Percentiles rank a stretch among this genome's conserved stretches.
Evolutionary conservation across 2,329 filamentous ascomycete genomes (phyloP).

Genomic region (Karstenula rhodostoma): DNA sequence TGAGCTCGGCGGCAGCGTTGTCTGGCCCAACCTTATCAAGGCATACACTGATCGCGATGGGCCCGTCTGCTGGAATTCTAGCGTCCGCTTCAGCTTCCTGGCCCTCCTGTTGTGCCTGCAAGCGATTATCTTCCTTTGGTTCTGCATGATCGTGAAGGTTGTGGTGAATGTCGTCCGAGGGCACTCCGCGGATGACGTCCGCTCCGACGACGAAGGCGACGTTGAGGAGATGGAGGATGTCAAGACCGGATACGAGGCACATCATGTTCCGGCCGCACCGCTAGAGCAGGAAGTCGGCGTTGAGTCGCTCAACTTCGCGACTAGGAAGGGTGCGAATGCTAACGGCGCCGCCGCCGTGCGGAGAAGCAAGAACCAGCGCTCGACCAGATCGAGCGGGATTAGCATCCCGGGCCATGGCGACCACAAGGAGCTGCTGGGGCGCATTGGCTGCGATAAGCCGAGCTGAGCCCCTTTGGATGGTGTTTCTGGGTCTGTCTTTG

Average conservation of each 20-base stretch:
- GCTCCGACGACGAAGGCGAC: slow-evolving; percentile 85
- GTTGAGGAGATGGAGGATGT: slow-evolving; percentile 64
- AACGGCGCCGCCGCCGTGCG: slow-evolving; percentile 1
- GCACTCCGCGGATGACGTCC: slow-evolving; percentile 79
- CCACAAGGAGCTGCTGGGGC: slow-evolving; percentile 79
- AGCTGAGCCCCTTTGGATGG: slow-evolving; percentile 21
- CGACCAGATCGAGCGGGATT: slow-evolving; percentile 58
- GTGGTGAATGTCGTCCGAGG: slow-evolving; percentile 82
- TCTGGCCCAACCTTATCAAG: slow-evolving; percentile 70
- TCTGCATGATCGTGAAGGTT: slow-evolving; percentile 84
- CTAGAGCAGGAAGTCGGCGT: slow-evolving; percentile 80
- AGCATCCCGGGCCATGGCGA: slow-evolving; percentile 76
- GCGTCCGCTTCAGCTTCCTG: slow-evolving; percentile 80
- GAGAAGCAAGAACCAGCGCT: slow-evolving; percentile 58
- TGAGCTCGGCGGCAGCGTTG: slow-evolving; percentile 51
- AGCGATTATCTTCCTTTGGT: slow-evolving; percentile 84
- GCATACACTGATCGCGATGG: slow-evolving; percentile 77
- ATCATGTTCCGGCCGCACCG: slow-evolving; percentile 43
- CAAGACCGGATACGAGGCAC: slow-evolving; percentile 39
- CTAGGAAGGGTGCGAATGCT: slow-evolving; percentile 40
- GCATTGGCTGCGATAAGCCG: slow-evolving; percentile 84
- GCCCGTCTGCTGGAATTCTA: slow-evolving; percentile 79
- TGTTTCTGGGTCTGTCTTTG: neutral
- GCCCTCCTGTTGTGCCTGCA: slow-evolving; percentile 80
- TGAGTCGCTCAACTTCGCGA: slow-evolving; percentile 72